phyloP scores from a whole-genome alignment of 345 rosid species.

The Salix viminalis region DNA sequence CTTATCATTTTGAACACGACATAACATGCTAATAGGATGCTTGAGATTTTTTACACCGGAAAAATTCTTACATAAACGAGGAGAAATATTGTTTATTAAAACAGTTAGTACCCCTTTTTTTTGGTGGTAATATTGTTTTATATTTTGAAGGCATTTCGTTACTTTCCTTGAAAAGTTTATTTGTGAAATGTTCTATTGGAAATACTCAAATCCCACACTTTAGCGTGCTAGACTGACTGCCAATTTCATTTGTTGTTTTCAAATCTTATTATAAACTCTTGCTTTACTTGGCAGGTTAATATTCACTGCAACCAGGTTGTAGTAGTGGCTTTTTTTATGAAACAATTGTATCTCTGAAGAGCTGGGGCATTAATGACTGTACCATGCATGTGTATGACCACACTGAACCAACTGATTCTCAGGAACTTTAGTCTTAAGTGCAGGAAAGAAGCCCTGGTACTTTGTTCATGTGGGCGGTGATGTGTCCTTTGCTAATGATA shows the following conservation, averaged over 20 bases:
- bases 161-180: background rate
- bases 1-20: background rate
- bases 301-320: background rate
- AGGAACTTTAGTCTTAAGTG: constrained; percentile 12
- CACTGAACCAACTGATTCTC: background rate
- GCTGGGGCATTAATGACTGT: background rate
- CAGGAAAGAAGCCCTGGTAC: background rate
- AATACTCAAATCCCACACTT: background rate
- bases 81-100: background rate
- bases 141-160: background rate
- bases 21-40: background rate
- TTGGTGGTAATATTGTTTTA: background rate
- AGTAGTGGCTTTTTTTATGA: background rate
- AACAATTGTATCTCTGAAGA: background rate
- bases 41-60: background rate
- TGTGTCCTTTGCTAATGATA: constrained; percentile 44
- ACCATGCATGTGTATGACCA: background rate
- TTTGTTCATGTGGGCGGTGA: constrained; percentile 12
- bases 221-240: background rate
- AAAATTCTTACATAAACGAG: background rate
- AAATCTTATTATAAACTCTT: background rate
- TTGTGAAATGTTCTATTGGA: background rate
- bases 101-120: background rate
- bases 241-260: background rate
- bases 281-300: constrained; percentile 16